Base-by-base conservation (phyloP, 1,284 basidiomycete genomes). In the Jaminaea rosea region DNA sequence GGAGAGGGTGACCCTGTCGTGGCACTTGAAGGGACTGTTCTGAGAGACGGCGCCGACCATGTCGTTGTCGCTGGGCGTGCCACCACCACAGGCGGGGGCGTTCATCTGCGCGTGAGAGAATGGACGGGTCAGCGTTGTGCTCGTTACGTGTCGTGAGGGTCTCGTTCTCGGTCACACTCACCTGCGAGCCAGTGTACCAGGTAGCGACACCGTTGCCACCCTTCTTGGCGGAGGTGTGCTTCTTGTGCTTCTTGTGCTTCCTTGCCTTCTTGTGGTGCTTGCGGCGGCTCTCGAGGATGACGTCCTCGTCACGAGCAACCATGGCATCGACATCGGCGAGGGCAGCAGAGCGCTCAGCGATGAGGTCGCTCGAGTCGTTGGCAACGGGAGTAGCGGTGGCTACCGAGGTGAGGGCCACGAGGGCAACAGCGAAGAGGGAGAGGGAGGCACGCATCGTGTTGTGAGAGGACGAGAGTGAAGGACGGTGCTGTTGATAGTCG, bases 21-120 rank as follows among this genome's bases (percentile, higher is more conserved):
- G 65, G 50, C 69, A 72, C 17, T 57, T 53, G 36, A 55, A 62
- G 31, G 52, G 51, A 45, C 54, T 59, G 46, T 62, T 50, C 49
- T 61, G 21, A 28, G 60, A 58, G 15, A 71, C 68, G 19, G 69
- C 69, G 7, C 59, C 68, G 7, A 71, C 47, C 19, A 56, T 32
- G n/a, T 60, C 60, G 23, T 56, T 26, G 52, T 69, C 66, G 15
- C 27, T 50, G 4, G 69, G 69, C 6, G 57, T 56, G 1, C 53
- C n/a, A 8, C 69, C 69, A 27, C 68, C 68, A 49, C 69, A 72
- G 15, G 68, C 66, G 1, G 69, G 69, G 49, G 60, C 52, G 28
- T 54, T 24, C 13, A 72, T 59, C 53, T 71, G 69, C 17, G 26
- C 27, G 42, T n/a, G n/a, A n/a, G n/a, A n/a, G n/a, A n/a, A n/a